phyloP scores from a whole-genome alignment of 768 basidiomycete species.

The Kwoniella pini region DNA sequence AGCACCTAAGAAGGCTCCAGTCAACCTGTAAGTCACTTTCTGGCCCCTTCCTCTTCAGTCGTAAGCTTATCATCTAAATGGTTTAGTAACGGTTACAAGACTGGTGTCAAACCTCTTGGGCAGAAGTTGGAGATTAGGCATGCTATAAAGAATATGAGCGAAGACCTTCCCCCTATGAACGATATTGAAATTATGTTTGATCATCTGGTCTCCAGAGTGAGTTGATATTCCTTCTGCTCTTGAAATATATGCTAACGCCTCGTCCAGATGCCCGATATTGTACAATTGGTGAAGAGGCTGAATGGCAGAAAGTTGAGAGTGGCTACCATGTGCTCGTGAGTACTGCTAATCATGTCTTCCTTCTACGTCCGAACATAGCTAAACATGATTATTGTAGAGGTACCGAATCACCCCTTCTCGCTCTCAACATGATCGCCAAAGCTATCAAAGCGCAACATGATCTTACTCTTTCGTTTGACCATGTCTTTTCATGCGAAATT shows the following conservation, averaged over 20 bases:
- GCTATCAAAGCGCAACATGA: conserved; percentile 70
- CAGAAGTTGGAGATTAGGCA: conserved; percentile 21
- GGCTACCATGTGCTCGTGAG: conserved; percentile 77
- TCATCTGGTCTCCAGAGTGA: conserved; percentile 40
- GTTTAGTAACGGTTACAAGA: conserved; percentile 28
- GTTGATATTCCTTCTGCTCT: no score
- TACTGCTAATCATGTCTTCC: no score
- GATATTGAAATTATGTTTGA: conserved; percentile 46
- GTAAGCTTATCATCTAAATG: no score
- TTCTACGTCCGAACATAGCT: no score
- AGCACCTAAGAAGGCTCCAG: conserved; percentile 30
- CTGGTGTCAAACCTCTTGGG: conserved; percentile 36
- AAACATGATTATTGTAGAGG: no score
- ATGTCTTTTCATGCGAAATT: conserved; percentile 96
- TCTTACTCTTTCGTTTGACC: conserved; percentile 71
- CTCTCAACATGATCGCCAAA: conserved; percentile 78
- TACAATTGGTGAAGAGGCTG: conserved; percentile 46
- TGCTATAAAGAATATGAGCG: conserved; percentile 38
- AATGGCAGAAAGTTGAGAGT: conserved; percentile 82
- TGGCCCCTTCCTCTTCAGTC: no score
- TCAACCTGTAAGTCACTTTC: conserved; percentile 28
- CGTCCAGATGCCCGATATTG: conserved; percentile 41
- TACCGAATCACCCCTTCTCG: conserved; percentile 90
- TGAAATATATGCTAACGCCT: no score
- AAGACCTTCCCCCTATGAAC: conserved; percentile 42